Conservation (phyloP, 1,139 yeast genomes). For the Geotrichum carabidarum region DNA sequence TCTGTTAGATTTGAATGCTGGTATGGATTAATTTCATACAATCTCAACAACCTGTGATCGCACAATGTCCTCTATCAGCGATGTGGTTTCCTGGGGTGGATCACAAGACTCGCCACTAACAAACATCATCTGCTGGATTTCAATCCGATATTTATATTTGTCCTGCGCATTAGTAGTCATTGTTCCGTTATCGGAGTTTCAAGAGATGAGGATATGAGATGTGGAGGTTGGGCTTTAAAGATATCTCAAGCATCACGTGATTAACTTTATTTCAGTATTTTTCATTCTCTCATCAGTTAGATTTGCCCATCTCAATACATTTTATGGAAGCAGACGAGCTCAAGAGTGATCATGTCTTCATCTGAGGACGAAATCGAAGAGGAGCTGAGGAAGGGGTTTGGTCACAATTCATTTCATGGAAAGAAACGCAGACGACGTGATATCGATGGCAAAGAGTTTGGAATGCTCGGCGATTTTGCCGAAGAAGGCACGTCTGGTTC, state of each 20-base stretch:
- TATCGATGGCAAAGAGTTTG: constrained; percentile 16
- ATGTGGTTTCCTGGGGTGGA: constrained; percentile 86
- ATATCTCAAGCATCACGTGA: background rate
- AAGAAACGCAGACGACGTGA: constrained; percentile 1
- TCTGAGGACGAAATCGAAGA: constrained; percentile 13
- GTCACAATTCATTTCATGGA: background rate
- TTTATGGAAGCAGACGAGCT: background rate
- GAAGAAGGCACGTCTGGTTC: background rate
- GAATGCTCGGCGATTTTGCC: constrained; percentile 17
- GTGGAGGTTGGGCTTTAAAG: background rate
- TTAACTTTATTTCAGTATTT: background rate
- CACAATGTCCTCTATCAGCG: constrained; percentile 89
- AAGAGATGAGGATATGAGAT: background rate
- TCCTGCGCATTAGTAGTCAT: constrained; percentile 19
- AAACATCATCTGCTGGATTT: constrained; percentile 75
- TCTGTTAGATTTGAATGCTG: background rate
- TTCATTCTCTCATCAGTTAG: background rate
- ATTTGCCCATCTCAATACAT: background rate
- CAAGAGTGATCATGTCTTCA: constrained; percentile 3
- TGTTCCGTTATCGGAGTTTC: background rate
- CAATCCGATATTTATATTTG: constrained; percentile 32
- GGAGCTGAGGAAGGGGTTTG: constrained; percentile 8
- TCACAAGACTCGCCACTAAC: constrained; percentile 94
- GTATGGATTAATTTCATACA: constrained; percentile 24
- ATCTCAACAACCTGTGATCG: constrained; percentile 92